Base-by-base conservation (phyloP, 148 eudicot species). In the Vaccinium darrowii region DNA sequence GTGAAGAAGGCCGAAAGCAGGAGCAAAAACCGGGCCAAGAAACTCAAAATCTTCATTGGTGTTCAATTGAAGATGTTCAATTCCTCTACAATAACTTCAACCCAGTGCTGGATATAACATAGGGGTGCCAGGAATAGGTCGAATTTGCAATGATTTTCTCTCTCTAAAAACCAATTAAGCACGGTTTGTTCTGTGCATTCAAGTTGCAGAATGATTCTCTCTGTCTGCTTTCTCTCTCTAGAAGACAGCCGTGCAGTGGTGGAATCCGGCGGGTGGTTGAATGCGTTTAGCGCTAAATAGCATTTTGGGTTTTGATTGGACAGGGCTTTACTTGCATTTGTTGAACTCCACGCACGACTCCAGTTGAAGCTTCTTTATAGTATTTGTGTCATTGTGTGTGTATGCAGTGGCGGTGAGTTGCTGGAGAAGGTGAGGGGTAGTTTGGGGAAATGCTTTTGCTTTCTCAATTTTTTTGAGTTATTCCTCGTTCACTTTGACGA, bases 21-120 rank as follows among this genome's bases (percentile, higher is more conserved):
- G 65, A 84, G 80, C 49, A 78, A 8, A 33, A 77, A 67, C 27
- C 47, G 73, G 33, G 77, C 21, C 8, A 23, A 77, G 77, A 67
- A 84, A 81, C 36, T 2, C 16, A 74, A 81, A 84, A 36, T 74
- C 86, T 76, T 78, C 87, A 84, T 87, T 79, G 72, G 43, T 74
- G 3, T 21, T 6, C 51, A 19, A 27, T 13, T 33, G 52, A 39
- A 12, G 23, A 77, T 15, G 76, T 50, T 43, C 47, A 50, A 75
- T 19, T 25, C 47, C 80, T 54, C 73, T 5, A 10, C 43, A 30
- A 51, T 60, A 60, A 43, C 72, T 47, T 43, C 58, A 21, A 43
- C 51, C 27, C 76, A 63, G n/a, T 19, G 54, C 21, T 77, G n/a
- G 19, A 33, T 36, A 50, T 25, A 5, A 58, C 53, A 57, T 36